Percentiles rank a stretch among this genome's conserved stretches.
Conservation (phyloP, 129 eudicot species). For the Scalesia atractyloides region DNA sequence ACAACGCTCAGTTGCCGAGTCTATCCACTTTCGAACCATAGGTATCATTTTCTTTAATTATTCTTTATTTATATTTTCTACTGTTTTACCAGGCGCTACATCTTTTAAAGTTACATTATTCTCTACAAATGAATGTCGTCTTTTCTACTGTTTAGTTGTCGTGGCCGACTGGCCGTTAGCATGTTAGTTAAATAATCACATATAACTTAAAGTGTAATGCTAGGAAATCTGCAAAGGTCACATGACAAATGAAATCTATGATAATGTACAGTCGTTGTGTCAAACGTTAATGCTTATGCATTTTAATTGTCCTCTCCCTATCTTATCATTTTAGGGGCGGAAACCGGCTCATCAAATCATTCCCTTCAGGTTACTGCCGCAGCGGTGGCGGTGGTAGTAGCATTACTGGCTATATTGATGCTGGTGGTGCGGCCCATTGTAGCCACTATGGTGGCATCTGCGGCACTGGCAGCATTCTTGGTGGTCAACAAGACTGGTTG, state of each 20-base stretch:
- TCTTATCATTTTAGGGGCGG: conserved; percentile 72
- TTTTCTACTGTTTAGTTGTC: background rate
- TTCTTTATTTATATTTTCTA: conserved; percentile 2
- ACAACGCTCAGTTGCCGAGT: conserved; percentile 73
- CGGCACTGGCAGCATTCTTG: conserved; percentile 53
- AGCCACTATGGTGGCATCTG: conserved; percentile 67
- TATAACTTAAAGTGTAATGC: background rate
- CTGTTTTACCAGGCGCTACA: conserved; percentile 10
- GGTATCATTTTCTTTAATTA: conserved; percentile 43
- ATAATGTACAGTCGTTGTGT: conserved; percentile 16
- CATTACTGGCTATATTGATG: conserved; percentile 62
- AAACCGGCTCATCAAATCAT: conserved; percentile 61
- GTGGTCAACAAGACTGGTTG: conserved; percentile 49
- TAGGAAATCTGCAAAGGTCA: background rate
- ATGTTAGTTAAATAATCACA: background rate
- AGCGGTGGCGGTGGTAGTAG: conserved; percentile 55
- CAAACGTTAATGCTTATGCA: conserved; percentile 38
- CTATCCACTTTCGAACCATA: conserved; percentile 70
- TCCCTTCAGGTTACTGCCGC: conserved; percentile 65
- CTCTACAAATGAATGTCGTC: background rate
- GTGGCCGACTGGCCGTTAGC: background rate
- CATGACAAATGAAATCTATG: conserved; percentile 3
- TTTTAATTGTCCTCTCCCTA: conserved; percentile 49
- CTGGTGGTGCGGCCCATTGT: conserved; percentile 60
- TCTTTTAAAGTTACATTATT: conserved; percentile 9